Evolutionary conservation across 2,329 filamentous ascomycete species (phyloP), one percentile per base, ranked within the genome.

Genomic region (Hypocrella siamensis): DNA sequence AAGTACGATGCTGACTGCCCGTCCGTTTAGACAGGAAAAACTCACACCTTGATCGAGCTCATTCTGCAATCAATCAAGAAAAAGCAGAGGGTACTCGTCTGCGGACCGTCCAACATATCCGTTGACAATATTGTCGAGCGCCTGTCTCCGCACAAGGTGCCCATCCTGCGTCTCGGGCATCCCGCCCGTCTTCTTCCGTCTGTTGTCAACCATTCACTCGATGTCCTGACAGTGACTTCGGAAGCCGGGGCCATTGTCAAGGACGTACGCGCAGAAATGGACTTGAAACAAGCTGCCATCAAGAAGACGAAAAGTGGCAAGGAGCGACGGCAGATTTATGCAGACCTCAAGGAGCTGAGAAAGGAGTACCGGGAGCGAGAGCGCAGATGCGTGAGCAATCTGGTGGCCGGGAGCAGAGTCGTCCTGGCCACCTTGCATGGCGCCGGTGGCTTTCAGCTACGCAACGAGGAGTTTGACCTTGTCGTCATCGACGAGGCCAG

Each of bases 101-200:
- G 90, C 46, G 90, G 88, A 0, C 90, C 90, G 0, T 93, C 84
- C 19, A 98, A 98, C 51, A 86, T 98, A 43, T 90, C 84, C 1
- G 90, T 98, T 1, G 90, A 98, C 65, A 98, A 98, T 48, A 93
- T 98, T 35, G 86, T 94, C 7, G 90, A 98, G 56, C 75, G 90
- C 6, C 68, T 96, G 2, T 74, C 85, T 2, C 75, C 81, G 0
- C 80, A 86, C 52, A 85, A 84, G 46, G 66, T 94, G 2, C 79
- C 84, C 0, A 84, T 96, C 45, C 70, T 96, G 22, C 79, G 90
- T 2, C 70, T 98, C 1, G 90, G 90, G 1, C 90, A 98, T 53
- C 90, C 90, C 0, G 90, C 90, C 2, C 76, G 90, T 15, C 66
- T 98, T 17, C 65, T 98, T 0, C 86, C 86, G 0, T 84, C 82